These are phyloP conservation scores for Hericium coralloides DNA, from an alignment of 768 basidiomycete species.

Conservation along the genomic window DNA sequence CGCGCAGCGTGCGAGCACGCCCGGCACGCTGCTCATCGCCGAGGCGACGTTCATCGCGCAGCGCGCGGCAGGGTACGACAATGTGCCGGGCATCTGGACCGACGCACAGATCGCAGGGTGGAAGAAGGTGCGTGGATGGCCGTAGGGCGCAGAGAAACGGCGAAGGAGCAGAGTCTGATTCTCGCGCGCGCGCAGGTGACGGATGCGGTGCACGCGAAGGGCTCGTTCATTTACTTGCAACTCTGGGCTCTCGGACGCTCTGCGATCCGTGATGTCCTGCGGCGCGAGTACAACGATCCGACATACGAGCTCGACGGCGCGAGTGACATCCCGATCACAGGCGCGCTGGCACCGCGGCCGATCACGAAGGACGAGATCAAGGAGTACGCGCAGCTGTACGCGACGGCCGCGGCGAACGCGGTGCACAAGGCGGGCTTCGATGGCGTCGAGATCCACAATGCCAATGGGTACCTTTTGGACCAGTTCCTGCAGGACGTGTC, in stretches of 20 bases:
- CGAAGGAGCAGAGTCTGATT: not conserved
- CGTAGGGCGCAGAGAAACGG: too few relatives aligned
- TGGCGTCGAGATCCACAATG: not conserved
- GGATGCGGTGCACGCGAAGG: conserved; percentile 45
- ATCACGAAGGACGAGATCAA: not conserved
- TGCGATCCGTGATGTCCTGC: not conserved
- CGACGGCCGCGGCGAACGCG: not conserved
- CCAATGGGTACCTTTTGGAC: not conserved
- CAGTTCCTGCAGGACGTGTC: not conserved
- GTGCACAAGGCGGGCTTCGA: not conserved
- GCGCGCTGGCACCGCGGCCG: not conserved
- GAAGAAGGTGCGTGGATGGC: not conserved
- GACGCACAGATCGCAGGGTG: not conserved
- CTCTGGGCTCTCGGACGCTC: conserved; percentile 47
- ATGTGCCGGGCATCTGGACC: not conserved
- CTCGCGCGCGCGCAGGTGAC: conserved; percentile 32
- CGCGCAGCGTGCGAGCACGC: not conserved
- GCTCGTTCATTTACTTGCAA: conserved; percentile 44
- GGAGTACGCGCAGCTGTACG: not conserved
- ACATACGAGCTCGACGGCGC: not conserved
- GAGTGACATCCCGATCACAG: not conserved
- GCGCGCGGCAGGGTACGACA: not conserved
- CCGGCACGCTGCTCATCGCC: not conserved
- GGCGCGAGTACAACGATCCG: not conserved
- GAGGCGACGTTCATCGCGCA: not conserved